Base-by-base conservation (phyloP, 2,329 filamentous ascomycete species). In the Fusarium musae region DNA sequence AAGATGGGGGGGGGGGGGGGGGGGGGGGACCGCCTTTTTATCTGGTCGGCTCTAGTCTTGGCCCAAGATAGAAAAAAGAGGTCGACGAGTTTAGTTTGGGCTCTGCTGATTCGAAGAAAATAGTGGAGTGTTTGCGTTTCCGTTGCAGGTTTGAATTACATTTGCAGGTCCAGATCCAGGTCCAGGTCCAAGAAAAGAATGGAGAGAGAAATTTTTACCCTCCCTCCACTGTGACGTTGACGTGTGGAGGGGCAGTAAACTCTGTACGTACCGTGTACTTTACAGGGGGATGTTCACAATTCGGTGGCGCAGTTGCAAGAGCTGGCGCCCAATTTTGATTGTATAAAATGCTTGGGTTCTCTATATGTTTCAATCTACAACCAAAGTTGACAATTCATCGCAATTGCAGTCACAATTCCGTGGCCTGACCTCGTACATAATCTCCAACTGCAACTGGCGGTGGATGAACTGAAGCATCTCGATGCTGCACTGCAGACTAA, bases 221-320 rank as follows among this genome's bases (percentile, higher is more conserved):
- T 69, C 66, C 73, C 69, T 69, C 66, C 66, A 70, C 67, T 73
- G 76, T 78, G 76, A 78, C 76, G 76, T 78, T 78, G 70, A 74
- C 66, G 65, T 60, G 39, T 40, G 39, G 70, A 72, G 72, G 74
- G 69, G 69, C 71, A 69, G 47, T 64, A 6, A 50, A 59, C 49
- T 40, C 30, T 15, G 6, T 59, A 59, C 57, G 43, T 59, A 59
- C 32, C 42, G 8, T 16, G 30, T 53, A 46, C 44, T 54, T 54
- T 54, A 40, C 63, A 58, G 28, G 28, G 62, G 65, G 46, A 26
- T 4, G 17, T 28, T 39, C 26, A 37, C n/a, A 50, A 61, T 42
- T 39, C 23, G 52, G 58, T 69, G 71, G 63, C 71, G 61, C 69
- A 75, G 69, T 42, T 42, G 40, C 6, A 42, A 7, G 15, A 43